Evolutionary conservation across 2,329 filamentous ascomycete species (phyloP), one percentile per base, ranked within the genome.

Genomic region (Fusarium tricinctum): DNA sequence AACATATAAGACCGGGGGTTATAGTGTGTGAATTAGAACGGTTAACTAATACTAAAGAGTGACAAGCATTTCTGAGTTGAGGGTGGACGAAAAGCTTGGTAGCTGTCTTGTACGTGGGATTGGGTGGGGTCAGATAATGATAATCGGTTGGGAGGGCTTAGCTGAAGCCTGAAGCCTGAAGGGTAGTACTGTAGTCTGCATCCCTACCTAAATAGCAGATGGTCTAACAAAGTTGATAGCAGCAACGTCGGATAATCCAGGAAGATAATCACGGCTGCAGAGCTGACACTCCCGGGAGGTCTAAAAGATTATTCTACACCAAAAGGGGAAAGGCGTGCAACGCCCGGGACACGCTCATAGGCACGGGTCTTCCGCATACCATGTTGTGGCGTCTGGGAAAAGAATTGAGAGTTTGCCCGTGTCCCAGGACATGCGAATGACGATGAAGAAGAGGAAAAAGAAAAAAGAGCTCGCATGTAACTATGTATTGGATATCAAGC

Each of bases 231-330:
- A 35, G 17, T 3, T 38, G 33, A 38, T 38, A 38, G 19, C 33
- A n/a, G 33, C 17, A 17, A 35, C 15, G 12, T 13, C 30, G 15
- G 15, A 6, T 32, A 19, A 19, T 28, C 32, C 9, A 22, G 32
- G 23, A 50, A 19, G 20, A 8, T 19, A 50, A 20, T 22, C 32
- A 26, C 52, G 52, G 44, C 32, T 32, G 35, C 32, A 50, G 6
- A 40, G 52, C 35, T 63, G 53, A 47, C 30, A 39, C 61, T 39
- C 22, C 60, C 52, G 35, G 52, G 45, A 42, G 20, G 42, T 20
- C 28, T 48, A 28, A 47, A 40, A 35, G 22, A 9, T 44, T 42
- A 7, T 64, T 33, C 35, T 47, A 45, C 19, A 19, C 52, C 30
- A 20, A 20, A 58, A 44, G 3, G 17, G 47, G 61, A 5, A 12